Base-by-base conservation (phyloP, 441 rosid genomes). In the Geranium incanum region DNA sequence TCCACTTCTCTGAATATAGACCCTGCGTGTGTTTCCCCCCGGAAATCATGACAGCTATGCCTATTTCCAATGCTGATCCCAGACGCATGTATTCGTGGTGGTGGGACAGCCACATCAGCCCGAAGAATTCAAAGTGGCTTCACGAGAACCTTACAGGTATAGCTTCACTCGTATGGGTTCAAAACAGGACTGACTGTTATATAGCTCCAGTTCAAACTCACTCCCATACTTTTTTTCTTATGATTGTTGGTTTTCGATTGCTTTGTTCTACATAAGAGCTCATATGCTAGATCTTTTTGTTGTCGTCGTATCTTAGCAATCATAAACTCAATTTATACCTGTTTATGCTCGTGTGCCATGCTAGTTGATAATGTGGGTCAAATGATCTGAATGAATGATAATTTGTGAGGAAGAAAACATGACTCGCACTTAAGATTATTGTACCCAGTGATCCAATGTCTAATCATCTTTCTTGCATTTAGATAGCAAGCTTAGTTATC, bases 101-200 rank as follows among this genome's bases (percentile, higher is more conserved):
- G 64, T 59, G 64, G 64, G 64, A 59, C 64, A 59, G 64, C 0
- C 64, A 59, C 18, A 59, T 59, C 64, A 59, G 64, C 8, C 64
- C 64, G 19, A 59, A 59, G 64, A 59, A 59, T 59, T 59, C 64
- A 2, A 59, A 59, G 64, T 59, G 64, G 64, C 64, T 59, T 59
- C 64, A 59, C 11, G 64, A 59, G 4, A 59, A 59, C 64, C 64
- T 59, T 18, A 59, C 64, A 59, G 64, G 64, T 59, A 59, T 57
- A 13, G 7, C 7, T 52, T n/a, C 59, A 0, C 4, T 57, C 18
- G 0, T 39, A 5, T 39, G 52, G 2, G 15, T 45, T 4, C 52
- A 45, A 45, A 45, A 11, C 13, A 45, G 52, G n/a, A 45, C n/a
- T 45, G n/a, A 45, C 52, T 45, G 15, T n/a, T 12, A 45, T 45